Base-by-base conservation (phyloP, 1,284 basidiomycete species). In the Apiotrichum mycotoxinovorans region DNA sequence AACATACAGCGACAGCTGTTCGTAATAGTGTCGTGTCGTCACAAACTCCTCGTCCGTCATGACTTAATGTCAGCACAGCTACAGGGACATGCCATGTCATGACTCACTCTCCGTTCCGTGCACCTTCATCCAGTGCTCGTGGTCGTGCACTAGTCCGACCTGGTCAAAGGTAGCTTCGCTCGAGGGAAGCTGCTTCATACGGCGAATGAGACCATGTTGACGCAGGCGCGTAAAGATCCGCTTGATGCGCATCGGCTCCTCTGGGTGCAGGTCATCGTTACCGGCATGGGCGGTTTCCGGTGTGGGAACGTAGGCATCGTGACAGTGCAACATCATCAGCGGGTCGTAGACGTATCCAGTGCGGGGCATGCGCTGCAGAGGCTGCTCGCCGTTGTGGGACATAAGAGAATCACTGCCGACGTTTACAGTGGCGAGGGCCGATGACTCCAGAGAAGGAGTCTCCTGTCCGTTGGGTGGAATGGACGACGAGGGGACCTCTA, bases 81-180 rank as follows among this genome's bases (percentile, higher is more conserved):
- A 30, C 30, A 30, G 8, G 26, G 17, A 18, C n/a, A 47, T 20
- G 7, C 23, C 4, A 22, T 3, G 4, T 33, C 30, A 30, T 20
- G 33, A 66, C 72, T 57, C 43, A 75, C 76, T 54, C 40, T 72
- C 71, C 1, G 73, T 86, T 20, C 83, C 85, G 64, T 88, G 80
- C 22, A 98, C 87, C 73, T 91, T 91, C 60, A 92, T 83, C 92
- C 93, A 97, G 64, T 94, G 86, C 51, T 88, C 87, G 65, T 88
- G 84, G 51, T 85, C 87, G 74, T 99, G 95, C 1, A 98, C 91
- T 11, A 96, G 84, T 54, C 89, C 78, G 11, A 87, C 89, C 77
- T 98, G 94, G 40, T 87, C 83, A 58, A 83, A 83, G 42, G 82
- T 80, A 4, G 88, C 91, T 50, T 85, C 82, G 41, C 90, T 82